These are phyloP conservation scores for Haberlea rhodopensis DNA, from an alignment of 257 asterid species.

Conservation along the genomic window DNA sequence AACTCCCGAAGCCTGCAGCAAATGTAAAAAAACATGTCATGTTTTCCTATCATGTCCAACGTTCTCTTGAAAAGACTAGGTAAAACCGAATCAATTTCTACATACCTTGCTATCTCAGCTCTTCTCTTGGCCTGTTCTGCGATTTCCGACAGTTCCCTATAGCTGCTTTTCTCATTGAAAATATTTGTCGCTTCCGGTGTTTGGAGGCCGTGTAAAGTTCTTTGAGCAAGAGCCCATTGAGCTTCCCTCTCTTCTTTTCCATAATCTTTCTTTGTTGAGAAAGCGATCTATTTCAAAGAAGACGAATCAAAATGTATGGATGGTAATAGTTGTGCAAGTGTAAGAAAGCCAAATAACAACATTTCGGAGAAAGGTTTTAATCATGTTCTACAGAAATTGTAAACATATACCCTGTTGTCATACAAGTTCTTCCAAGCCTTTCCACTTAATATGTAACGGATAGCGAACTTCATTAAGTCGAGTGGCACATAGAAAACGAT, in stretches of 20 bases:
- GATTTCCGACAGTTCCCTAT: constrained; percentile 87
- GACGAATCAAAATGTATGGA: not conserved
- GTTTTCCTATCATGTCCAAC: not conserved
- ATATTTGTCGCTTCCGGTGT: constrained; percentile 54
- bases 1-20: constrained; percentile 77
- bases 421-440: constrained; percentile 87
- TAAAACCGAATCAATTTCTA: not conserved
- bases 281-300: constrained; percentile 61
- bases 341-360: not conserved
- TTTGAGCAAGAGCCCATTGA: constrained; percentile 99
- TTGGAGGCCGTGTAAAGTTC: constrained; percentile 91
- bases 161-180: constrained; percentile 83
- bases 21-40: not conserved
- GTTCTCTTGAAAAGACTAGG: not conserved
- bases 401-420: constrained; percentile 53
- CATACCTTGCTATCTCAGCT: constrained; percentile 93
- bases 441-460: constrained; percentile 79
- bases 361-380: not conserved
- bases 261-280: constrained; percentile 84
- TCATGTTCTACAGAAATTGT: not conserved
- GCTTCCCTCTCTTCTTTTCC: constrained; percentile 98
- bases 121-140: constrained; percentile 97
- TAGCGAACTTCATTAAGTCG: constrained; percentile 77
- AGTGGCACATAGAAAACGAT: constrained; percentile 73
- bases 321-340: not conserved